Conservation (phyloP, 768 basidiomycete species). For the Termitomyces sp. region DNA sequence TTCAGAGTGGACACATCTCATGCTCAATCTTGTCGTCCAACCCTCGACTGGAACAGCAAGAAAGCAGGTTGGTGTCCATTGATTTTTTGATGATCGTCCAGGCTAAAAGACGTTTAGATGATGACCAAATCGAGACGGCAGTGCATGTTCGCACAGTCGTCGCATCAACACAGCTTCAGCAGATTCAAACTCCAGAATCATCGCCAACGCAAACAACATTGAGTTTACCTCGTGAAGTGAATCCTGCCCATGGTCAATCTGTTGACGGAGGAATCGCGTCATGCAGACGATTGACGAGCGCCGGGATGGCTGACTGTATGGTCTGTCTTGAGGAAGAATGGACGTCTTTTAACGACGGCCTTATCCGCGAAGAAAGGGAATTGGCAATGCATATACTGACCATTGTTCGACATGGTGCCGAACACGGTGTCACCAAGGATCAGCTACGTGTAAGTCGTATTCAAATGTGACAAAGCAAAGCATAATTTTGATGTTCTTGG, state of each 20-base stretch:
- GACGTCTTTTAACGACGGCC: conserved; percentile 19
- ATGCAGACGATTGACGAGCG: conserved; percentile 31
- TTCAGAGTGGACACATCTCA: conserved; percentile 65
- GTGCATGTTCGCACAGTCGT: conserved; percentile 42
- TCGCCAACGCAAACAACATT: conserved; percentile 10
- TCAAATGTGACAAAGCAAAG: background rate
- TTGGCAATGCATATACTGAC: conserved; percentile 29
- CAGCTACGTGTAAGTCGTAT: conserved; percentile 30
- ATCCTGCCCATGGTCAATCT: conserved; percentile 36
- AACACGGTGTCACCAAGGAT: conserved; percentile 31
- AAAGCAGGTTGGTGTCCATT: conserved; percentile 57
- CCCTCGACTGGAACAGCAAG: conserved; percentile 82
- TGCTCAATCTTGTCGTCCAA: conserved; percentile 46
- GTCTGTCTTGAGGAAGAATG: conserved; percentile 40
- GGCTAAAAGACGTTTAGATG: conserved; percentile 42
- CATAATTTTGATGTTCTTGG: background rate
- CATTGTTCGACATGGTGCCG: conserved; percentile 27
- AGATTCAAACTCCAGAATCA: conserved; percentile 12
- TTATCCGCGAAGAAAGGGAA: conserved; percentile 23
- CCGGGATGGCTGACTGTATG: conserved; percentile 36
- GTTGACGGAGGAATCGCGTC: conserved; percentile 38
- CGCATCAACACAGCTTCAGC: conserved; percentile 8
- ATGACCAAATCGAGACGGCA: conserved; percentile 76
- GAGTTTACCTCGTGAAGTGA: conserved; percentile 15
- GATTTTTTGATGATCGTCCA: background rate